phyloP scores from a whole-genome alignment of 331 rosid species.

The Rhamnella rubrinervis region DNA sequence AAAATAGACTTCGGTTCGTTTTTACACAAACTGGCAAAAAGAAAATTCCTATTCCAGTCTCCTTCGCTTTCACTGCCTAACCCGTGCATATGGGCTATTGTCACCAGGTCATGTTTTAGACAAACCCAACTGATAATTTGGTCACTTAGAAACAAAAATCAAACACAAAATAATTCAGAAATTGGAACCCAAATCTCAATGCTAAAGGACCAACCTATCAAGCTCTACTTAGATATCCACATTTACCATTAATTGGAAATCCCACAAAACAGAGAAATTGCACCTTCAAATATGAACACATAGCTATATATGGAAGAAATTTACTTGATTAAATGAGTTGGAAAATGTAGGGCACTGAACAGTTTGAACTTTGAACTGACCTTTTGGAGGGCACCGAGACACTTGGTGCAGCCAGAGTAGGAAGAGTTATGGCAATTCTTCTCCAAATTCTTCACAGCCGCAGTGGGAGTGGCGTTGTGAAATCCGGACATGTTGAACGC shows the following conservation, averaged over 20 bases:
- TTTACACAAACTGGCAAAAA: too few relatives aligned
- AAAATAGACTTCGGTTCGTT: too few relatives aligned
- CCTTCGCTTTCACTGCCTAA: not conserved
- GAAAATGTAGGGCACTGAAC: not conserved
- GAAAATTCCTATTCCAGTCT: not conserved
- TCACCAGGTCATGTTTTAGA: not conserved
- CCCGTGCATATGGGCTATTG: not conserved
- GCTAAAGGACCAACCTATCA: too few relatives aligned
- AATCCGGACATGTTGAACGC: conserved; percentile 67
- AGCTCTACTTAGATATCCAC: too few relatives aligned
- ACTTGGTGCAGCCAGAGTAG: conserved; percentile 82
- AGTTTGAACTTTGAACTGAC: conserved; percentile 24
- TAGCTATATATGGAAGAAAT: too few relatives aligned
- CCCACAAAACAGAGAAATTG: too few relatives aligned
- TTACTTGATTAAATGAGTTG: too few relatives aligned
- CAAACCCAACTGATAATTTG: not conserved
- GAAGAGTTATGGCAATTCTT: conserved; percentile 82
- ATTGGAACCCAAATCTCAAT: too few relatives aligned
- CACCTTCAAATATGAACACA: too few relatives aligned
- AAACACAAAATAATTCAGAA: too few relatives aligned
- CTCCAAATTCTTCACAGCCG: conserved; percentile 67
- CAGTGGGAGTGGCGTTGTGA: conserved; percentile 77
- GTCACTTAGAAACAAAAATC: too few relatives aligned
- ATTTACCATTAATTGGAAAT: too few relatives aligned
- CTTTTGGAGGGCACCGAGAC: conserved; percentile 81